These are phyloP conservation scores for Flaveria sonorensis DNA, from an alignment of 129 eudicot species.

Conservation along the genomic window DNA sequence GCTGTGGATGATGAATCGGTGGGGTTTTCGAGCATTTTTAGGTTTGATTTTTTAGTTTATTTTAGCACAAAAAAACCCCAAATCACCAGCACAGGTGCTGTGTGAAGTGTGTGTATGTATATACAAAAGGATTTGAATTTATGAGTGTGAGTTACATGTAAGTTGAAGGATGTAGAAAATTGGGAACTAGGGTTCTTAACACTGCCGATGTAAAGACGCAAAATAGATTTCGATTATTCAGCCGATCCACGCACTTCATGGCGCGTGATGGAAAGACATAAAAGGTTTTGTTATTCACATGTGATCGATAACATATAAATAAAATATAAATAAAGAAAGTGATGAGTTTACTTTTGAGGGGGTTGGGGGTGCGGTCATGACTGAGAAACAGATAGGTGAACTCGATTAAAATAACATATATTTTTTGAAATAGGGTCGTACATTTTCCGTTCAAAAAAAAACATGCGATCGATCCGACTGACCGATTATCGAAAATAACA, in stretches of 20 bases:
- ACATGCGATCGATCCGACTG: too few species aligned
- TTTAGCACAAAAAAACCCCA: slow-evolving; percentile 14
- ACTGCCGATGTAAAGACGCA: slow-evolving; percentile 28
- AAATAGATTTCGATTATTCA: slow-evolving; percentile 20
- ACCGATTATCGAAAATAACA: too few species aligned
- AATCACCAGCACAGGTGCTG: slow-evolving; percentile 42
- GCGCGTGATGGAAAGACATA: background rate
- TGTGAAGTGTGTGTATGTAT: background rate
- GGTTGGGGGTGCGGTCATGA: too few species aligned
- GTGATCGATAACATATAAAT: too few species aligned
- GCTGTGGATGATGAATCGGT: slow-evolving; percentile 51
- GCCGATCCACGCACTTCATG: slow-evolving; percentile 3
- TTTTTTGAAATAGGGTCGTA: too few species aligned
- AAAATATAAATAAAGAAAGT: too few species aligned
- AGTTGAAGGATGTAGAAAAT: slow-evolving; percentile 17
- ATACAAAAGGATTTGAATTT: background rate
- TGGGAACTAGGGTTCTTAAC: slow-evolving; percentile 35
- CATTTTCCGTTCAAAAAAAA: too few species aligned
- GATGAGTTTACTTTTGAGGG: too few species aligned
- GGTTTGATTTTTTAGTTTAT: background rate
- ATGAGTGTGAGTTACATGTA: background rate
- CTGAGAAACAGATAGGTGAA: too few species aligned
- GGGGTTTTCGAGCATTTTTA: slow-evolving; percentile 74
- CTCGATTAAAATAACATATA: too few species aligned
- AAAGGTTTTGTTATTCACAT: too few species aligned